Conservation (phyloP, 208 protist species). For the Acanthamoeba divionensis region DNA sequence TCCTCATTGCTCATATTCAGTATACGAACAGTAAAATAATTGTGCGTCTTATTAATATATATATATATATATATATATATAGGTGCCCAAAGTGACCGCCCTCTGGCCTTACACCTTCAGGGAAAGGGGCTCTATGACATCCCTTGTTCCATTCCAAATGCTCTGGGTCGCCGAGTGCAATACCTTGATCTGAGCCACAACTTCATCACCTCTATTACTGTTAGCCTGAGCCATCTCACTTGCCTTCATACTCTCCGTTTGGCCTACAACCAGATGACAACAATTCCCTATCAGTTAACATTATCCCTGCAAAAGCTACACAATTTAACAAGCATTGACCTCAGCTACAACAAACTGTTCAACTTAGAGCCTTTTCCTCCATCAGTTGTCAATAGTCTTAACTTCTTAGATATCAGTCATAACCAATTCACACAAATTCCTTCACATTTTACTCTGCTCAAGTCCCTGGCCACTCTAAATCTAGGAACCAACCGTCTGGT, state of each 20-base stretch:
- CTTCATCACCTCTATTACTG: neutral
- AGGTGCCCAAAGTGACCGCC: neutral
- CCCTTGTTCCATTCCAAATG: neutral
- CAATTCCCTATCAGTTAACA: neutral
- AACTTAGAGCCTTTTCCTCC: neutral
- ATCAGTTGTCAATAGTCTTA: neutral
- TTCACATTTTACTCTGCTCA: neutral
- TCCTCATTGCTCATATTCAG: neutral
- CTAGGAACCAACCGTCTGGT: no score
- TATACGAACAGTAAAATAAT: neutral
- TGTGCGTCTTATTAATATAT: neutral
- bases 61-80: neutral
- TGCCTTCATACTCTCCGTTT: neutral
- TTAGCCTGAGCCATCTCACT: neutral
- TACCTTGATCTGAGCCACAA: constrained; percentile 31
- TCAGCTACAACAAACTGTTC: constrained; percentile 11
- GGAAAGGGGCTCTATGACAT: neutral
- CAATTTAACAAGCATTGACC: neutral
- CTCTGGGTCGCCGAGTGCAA: neutral
- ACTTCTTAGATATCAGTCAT: neutral
- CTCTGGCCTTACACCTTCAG: neutral
- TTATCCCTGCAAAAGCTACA: neutral
- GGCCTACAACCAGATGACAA: constrained; percentile 21
- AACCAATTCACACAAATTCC: neutral
- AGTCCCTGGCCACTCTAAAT: neutral